phyloP scores from a whole-genome alignment of 306 rosid genomes.

The Vicia villosa region DNA sequence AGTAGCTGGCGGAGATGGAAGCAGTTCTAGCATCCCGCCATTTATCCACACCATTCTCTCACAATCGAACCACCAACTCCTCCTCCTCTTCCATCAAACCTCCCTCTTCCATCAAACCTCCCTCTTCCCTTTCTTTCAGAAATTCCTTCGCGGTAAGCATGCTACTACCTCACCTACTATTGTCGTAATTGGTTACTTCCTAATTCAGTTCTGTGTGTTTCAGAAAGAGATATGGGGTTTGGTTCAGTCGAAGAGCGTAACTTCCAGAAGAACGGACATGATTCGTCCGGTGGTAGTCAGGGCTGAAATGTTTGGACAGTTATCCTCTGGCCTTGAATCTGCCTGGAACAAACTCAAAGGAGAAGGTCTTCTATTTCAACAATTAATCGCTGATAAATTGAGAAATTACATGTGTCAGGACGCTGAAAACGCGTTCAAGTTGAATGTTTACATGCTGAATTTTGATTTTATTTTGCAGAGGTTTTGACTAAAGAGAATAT shows the following conservation, averaged over 20 bases:
- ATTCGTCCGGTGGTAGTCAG: conserved; percentile 61
- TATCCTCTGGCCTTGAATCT: conserved; percentile 86
- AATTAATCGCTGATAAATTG: neutral
- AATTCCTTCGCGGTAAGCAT: conserved; percentile 74
- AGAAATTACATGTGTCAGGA: neutral
- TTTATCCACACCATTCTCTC: conserved; percentile 51
- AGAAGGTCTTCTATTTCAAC: conserved; percentile 54
- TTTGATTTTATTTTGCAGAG: conserved; percentile 54
- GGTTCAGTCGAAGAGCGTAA: conserved; percentile 66
- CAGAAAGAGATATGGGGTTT: conserved; percentile 90
- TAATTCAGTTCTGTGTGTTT: neutral
- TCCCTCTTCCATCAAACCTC: conserved; percentile 41
- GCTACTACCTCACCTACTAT: neutral
- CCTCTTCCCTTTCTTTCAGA: conserved; percentile 63
- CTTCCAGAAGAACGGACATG: conserved; percentile 37
- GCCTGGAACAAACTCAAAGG: conserved; percentile 99
- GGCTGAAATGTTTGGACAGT: conserved; percentile 97
- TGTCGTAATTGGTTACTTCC: neutral
- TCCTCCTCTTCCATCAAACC: neutral
- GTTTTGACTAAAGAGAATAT: conserved; percentile 93
- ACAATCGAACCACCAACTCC: conserved; percentile 27
- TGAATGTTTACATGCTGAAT: neutral
- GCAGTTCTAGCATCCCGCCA: conserved; percentile 78
- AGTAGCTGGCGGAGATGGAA: conserved; percentile 55
- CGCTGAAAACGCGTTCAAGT: neutral